A percentile compares a stretch with the other conserved stretches of the same genome.
These are phyloP conservation scores for Alternaria alternata DNA, from an alignment of 2,329 filamentous ascomycete genomes.

Conservation along the genomic window DNA sequence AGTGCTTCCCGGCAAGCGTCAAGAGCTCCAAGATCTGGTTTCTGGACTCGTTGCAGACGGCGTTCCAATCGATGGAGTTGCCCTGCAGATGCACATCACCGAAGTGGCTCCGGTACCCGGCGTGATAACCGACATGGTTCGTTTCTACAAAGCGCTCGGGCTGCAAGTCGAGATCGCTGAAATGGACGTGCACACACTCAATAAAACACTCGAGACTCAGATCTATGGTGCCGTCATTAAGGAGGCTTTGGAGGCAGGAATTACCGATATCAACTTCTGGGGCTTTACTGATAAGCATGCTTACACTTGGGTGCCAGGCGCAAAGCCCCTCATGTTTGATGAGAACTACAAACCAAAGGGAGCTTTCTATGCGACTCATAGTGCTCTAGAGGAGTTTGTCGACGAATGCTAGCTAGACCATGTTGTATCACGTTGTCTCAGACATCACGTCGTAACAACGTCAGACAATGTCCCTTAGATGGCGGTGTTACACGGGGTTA, in stretches of 20 bases:
- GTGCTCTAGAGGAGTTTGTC: constrained; percentile 1
- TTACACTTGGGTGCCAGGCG: constrained; percentile 16
- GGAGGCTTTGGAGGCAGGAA: constrained; percentile 14
- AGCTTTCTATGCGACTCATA: constrained; percentile 10
- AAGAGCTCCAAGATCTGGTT: constrained; percentile 10
- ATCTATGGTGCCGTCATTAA: constrained; percentile 11
- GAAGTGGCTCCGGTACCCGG: constrained; percentile 9
- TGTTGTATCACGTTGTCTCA: neutral
- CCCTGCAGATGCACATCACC: constrained; percentile 20
- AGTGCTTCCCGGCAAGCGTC: constrained; percentile 3
- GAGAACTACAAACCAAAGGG: constrained; percentile 13
- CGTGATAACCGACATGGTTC: constrained; percentile 12
- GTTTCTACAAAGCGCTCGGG: constrained; percentile 11
- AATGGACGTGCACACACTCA: constrained; percentile 16
- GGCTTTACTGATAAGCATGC: constrained; percentile 19
- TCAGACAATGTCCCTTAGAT: too few species aligned
- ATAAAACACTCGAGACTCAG: constrained; percentile 4
- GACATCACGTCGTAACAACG: neutral
- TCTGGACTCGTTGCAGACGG: constrained; percentile 5
- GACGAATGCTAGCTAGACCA: neutral
- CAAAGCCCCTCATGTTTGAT: constrained; percentile 20
- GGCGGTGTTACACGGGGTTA: too few species aligned
- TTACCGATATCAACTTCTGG: constrained; percentile 20
- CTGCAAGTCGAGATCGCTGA: constrained; percentile 18
- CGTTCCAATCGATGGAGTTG: constrained; percentile 17